These are phyloP conservation scores for Lyophyllum shimeji DNA, from an alignment of 768 basidiomycete genomes.

Conservation along the genomic window DNA sequence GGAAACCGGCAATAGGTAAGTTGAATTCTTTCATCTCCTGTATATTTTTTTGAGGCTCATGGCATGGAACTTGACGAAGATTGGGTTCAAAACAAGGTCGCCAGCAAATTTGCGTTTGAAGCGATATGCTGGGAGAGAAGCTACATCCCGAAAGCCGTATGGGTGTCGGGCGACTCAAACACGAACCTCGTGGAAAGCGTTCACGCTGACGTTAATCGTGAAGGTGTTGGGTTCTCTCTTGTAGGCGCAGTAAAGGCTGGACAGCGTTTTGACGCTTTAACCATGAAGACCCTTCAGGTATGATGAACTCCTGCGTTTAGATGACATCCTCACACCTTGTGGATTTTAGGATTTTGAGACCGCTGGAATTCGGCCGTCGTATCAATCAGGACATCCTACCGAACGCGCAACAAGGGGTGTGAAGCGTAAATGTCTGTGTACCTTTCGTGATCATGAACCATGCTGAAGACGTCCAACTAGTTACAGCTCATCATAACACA, in stretches of 20 bases:
- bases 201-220: constrained; percentile 19
- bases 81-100: constrained; percentile 17
- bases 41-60: too few species aligned
- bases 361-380: not conserved
- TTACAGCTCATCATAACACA: not conserved
- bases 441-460: not conserved
- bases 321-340: too few species aligned
- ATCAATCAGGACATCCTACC: not conserved
- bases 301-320: too few species aligned
- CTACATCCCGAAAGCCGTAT: constrained; percentile 18
- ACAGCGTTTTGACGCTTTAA: not conserved
- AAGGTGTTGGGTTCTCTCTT: constrained; percentile 17
- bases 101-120: constrained; percentile 9
- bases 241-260: constrained; percentile 18
- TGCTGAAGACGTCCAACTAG: not conserved
- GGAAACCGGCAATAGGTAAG: not conserved
- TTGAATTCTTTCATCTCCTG: too few species aligned
- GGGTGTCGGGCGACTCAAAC: constrained; percentile 13
- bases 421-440: not conserved
- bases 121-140: constrained; percentile 20
- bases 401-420: not conserved
- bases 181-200: constrained; percentile 14
- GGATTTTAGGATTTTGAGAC: not conserved
- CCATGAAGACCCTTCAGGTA: not conserved
- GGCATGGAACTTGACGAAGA: constrained; percentile 6